Evolutionary conservation across 2,329 filamentous ascomycete genomes (phyloP).

Genomic region (Neocucurbitaria cava): DNA sequence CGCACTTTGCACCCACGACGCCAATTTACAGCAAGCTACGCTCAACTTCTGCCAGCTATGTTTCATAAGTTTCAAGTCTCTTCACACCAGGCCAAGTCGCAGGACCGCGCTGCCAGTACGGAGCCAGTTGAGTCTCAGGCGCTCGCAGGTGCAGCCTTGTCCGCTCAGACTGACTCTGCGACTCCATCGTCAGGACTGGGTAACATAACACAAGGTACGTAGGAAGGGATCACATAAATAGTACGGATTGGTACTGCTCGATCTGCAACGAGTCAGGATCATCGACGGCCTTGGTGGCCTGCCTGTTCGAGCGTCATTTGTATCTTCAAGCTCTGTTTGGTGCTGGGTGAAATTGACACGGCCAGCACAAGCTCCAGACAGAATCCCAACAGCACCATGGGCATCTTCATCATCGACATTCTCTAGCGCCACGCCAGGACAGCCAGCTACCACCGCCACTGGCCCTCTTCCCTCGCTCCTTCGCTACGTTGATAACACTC

Average conservation of each 20-base stretch:
- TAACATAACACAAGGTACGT: not conserved
- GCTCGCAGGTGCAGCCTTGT: not conserved
- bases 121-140: not conserved
- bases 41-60: not conserved
- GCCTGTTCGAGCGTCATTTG: too few species aligned
- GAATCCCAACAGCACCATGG: too few species aligned
- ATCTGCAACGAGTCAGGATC: too few species aligned
- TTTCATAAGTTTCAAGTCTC: not conserved
- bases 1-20: not conserved
- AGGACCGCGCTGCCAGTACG: not conserved
- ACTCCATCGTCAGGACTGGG: not conserved
- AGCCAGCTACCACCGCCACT: not conserved
- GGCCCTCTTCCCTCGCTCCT: constrained; percentile 22
- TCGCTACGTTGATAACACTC: constrained; percentile 28
- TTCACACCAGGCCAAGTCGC: not conserved
- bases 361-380: too few species aligned
- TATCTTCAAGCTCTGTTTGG: too few species aligned
- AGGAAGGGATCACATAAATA: not conserved
- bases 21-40: not conserved
- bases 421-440: not conserved
- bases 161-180: not conserved
- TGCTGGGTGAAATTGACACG: too few species aligned
- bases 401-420: not conserved
- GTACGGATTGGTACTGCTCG: too few species aligned
- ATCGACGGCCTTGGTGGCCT: too few species aligned